Evolutionary conservation across 768 basidiomycete genomes (phyloP), one percentile per base, ranked within the genome.

Genomic region (Jaapia argillacea): DNA sequence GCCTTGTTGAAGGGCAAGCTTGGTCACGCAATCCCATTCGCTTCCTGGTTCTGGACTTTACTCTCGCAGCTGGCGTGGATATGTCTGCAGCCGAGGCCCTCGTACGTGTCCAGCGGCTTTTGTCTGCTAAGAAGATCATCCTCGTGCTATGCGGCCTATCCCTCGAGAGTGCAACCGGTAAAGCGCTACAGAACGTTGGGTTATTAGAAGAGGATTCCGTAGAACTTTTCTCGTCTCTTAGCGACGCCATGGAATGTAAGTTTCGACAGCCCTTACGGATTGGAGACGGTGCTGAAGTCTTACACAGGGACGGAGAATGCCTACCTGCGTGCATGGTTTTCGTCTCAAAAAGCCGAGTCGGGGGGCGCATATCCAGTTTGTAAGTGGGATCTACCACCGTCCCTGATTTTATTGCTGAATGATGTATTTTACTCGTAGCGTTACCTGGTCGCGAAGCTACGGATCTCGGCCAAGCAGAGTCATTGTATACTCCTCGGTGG

Each of bases 31-130:
- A 77, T 40, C 90, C 91, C 3, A 77, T 98, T 20, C 81, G 86
- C 3, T 99, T 96, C 67, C 75, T 98, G 24, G 75, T 97, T 5
- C 69, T 97, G 36, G 93, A 97, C 54, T 74, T 97, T 24, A 67
- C 83, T 24, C 77, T 89, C 24, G 92, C 91, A 1, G 77, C 76
- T 6, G 92, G 93, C 0, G 82, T 98, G 22, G 94, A 99, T 60
- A 83, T 96, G 74, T 93, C 88, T 0, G 79, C 93, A 3, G 89
- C 93, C 1, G 94, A 98, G 55, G 94, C 93, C 0, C 90, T 97
- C 50, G 86, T 97, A 28, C 77, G 94, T 6, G 73, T 97, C 5
- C 91, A 94, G 50, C 73, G 93, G 5, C 55, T 97, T 6, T 66
- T 97, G 23, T 68, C 75, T 4, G 75, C 76, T 2, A 85, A 83